Percentiles rank a stretch among this genome's conserved stretches.
Conservation (phyloP, 129 eudicot species). For the Centaurea solstitialis region DNA sequence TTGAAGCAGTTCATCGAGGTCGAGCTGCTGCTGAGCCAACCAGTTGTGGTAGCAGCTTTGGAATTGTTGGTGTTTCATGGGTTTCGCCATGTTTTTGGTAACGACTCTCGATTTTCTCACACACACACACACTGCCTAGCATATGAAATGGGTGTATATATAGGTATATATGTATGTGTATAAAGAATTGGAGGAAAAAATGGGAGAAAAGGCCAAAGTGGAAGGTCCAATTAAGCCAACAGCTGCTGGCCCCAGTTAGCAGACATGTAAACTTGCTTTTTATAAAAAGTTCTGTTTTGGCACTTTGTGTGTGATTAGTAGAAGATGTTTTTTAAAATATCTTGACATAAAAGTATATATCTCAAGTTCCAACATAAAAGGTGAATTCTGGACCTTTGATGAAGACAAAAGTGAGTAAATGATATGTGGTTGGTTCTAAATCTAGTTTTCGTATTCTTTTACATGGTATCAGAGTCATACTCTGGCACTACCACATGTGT, state of each 20-base stretch:
- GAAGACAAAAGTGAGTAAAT: neutral
- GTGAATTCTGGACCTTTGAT: neutral
- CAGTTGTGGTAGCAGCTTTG: slow-evolving; percentile 38
- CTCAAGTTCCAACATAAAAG: neutral
- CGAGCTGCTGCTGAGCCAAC: slow-evolving; percentile 44
- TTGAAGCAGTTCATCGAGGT: slow-evolving; percentile 42
- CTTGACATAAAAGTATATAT: neutral
- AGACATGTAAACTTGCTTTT: neutral
- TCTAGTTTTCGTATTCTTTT: no score
- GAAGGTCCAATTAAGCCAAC: neutral
- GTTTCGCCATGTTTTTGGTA: slow-evolving; percentile 15
- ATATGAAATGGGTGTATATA: no score
- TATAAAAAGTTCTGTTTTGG: neutral
- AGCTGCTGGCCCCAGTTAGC: neutral
- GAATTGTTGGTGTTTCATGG: slow-evolving; percentile 25
- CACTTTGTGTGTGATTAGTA: neutral
- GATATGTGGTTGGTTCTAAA: neutral
- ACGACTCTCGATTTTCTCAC: neutral
- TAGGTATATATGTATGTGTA: neutral
- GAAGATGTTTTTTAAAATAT: neutral
- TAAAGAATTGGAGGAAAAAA: no score
- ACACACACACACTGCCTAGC: neutral
- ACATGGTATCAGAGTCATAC: no score
- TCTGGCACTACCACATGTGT: no score
- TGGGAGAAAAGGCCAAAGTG: neutral